Base-by-base conservation (phyloP, 345 rosid species). In the Syzygium jambos region DNA sequence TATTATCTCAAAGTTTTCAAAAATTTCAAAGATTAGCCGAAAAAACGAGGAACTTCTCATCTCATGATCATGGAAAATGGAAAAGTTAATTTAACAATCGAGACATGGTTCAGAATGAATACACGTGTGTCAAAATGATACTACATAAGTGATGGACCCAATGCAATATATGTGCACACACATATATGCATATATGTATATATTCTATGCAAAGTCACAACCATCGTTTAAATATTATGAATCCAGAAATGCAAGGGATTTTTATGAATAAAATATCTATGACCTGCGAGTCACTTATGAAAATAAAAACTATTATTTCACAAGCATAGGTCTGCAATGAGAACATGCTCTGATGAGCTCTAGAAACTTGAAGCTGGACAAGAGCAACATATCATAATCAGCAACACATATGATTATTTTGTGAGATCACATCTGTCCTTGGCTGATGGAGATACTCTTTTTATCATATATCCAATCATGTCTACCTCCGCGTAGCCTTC, bases 371-470 rank as follows among this genome's bases (percentile, higher is more conserved):
- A 63, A 63, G 38, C 21, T n/a, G 19, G 77, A 63, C 6, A 0
- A 29, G 10, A n/a, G 59, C 27, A 22, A 55, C 27, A 55, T 22
- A 55, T 55, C 27, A 55, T 22, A 55, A 55, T 55, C 59, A 55
- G 65, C 65, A 57, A 11, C 65, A 57, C 15, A 25, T 13, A 57
- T 57, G 65, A 57, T 57, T 57, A n/a, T 57, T 0, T 87, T 65
- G 80, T 2, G 88, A 86, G 21, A 87, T 87, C 25, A 85, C 43
- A 59, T 77, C 54, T 13, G 51, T 78, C 89, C 78, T 85, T 89
- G n/a, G 82, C 87, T 56, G 14, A 19, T 22, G 57, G 43, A 57
- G 90, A 55, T 57, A 78, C 85, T 59, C 11, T n/a, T n/a, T n/a
- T n/a, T n/a, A n/a, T n/a, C 27, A 61, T 11, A 19, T 13, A 19